Base-by-base conservation (phyloP, 768 basidiomycete species). In the Boletus sp. region DNA sequence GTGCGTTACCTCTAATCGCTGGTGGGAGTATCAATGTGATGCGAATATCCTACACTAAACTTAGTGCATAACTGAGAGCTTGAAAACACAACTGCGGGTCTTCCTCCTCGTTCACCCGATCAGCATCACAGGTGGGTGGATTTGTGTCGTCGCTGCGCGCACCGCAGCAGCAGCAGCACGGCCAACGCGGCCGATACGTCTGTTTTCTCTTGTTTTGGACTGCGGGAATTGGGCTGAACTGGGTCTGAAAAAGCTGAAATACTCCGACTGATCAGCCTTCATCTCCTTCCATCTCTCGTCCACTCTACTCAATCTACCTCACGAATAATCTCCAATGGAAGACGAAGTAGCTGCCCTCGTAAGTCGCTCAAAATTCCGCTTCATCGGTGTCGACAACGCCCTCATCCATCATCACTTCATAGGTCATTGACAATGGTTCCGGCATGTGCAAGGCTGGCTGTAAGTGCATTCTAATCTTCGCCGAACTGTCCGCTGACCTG, bases 401-500 rank as follows among this genome's bases (percentile, higher is more conserved):
- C 43, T 56, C 38, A 61, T 38, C 19, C 15, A 47, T 38, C 29
- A 29, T 23, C 45, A 30, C 17, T 60, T 14, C 2, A n/a, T 47
- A 89, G 88, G 89, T 91, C 74, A 88, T 90, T 71, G 88, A 93
- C 75, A 91, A 91, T 74, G 93, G 92, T 70, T 98, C 95, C 70
- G 96, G 95, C 77, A 98, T 98, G 95, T 98, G 95, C 88, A 98
- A 98, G 80, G 96, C 96, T 84, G 96, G 97, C 77, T 93, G 90
- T 92, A 73, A 66, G 88, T 87, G 37, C 60, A 62, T 64, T 52
- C 53, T 27, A 32, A 46, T 57, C 47, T 37, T 33, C 15, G 37
- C 21, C 35, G 25, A 23, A 33, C 30, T 40, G 44, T 61, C 66
- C 17, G 68, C 67, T 67, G 45, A 64, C 45, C 51, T 21, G 43